Evolutionary conservation across 2,329 filamentous ascomycete species (phyloP).

Genomic region (Fusarium sp.): DNA sequence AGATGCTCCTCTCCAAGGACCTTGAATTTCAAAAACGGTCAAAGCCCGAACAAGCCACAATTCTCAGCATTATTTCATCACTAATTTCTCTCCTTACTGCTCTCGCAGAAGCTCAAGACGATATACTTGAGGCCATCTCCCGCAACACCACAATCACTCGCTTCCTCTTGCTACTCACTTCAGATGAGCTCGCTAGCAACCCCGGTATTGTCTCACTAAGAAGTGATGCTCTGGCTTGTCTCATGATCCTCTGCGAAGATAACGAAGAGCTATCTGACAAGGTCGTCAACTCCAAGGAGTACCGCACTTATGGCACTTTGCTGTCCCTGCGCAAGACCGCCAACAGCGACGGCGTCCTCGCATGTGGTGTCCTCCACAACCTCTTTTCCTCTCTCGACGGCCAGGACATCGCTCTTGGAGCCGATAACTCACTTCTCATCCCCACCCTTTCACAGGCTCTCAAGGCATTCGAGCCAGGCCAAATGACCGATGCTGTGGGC

Average conservation of each 20-base stretch:
- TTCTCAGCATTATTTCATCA: slow-evolving; percentile 64
- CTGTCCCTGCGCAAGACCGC: slow-evolving; percentile 58
- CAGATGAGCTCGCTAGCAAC: slow-evolving; percentile 53
- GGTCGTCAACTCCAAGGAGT: slow-evolving; percentile 60
- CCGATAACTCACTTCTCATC: slow-evolving; percentile 49
- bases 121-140: slow-evolving; percentile 65
- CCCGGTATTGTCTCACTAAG: slow-evolving; percentile 54
- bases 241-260: slow-evolving; percentile 69
- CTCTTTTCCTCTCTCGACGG: slow-evolving; percentile 59
- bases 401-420: slow-evolving; percentile 40
- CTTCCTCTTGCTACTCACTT: slow-evolving; percentile 64
- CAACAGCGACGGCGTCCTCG: slow-evolving; percentile 61
- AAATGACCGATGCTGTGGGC: slow-evolving; percentile 46
- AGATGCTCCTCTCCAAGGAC: slow-evolving; percentile 54
- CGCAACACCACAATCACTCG: slow-evolving; percentile 58
- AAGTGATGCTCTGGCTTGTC: slow-evolving; percentile 62
- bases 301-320: slow-evolving; percentile 60
- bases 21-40: slow-evolving; percentile 57
- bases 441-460: slow-evolving; percentile 50
- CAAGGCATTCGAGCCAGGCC: slow-evolving; percentile 40
- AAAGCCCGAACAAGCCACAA: slow-evolving; percentile 62
- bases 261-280: slow-evolving; percentile 62
- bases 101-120: slow-evolving; percentile 67
- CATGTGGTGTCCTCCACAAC: slow-evolving; percentile 71
- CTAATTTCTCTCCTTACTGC: slow-evolving; percentile 62